These are phyloP conservation scores for Sphaerulina vaccinii DNA, from an alignment of 2,329 filamentous ascomycete genomes.

Conservation along the genomic window DNA sequence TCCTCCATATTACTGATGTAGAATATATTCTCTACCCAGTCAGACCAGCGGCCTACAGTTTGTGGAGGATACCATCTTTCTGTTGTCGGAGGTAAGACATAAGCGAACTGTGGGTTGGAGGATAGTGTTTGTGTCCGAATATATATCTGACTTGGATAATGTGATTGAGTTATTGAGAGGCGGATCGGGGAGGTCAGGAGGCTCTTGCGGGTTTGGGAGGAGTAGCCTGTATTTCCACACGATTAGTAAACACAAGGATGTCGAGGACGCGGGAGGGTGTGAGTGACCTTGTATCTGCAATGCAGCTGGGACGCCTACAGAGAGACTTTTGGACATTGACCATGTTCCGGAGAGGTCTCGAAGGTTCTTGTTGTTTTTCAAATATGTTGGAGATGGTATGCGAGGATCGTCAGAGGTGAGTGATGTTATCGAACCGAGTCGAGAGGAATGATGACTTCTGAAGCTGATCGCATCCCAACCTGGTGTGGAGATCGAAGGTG, in stretches of 20 bases:
- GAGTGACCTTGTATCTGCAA: constrained; percentile 5
- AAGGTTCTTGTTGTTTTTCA: constrained; percentile 9
- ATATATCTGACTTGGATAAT: constrained; percentile 22
- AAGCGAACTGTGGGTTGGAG: neutral
- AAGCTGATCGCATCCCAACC: neutral
- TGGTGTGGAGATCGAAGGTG: neutral
- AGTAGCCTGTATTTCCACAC: neutral
- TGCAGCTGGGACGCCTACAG: neutral
- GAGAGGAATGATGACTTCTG: neutral
- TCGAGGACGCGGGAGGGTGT: no score
- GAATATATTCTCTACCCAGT: constrained; percentile 7
- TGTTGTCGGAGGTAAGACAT: constrained; percentile 1
- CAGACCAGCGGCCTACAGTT: constrained; percentile 9
- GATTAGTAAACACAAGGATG: no score
- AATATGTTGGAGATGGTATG: constrained; percentile 2
- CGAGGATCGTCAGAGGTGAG: neutral
- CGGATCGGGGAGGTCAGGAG: constrained; percentile 15
- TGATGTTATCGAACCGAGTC: no score
- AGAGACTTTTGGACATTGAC: constrained; percentile 4
- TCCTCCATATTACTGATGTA: neutral
- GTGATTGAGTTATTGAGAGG: constrained; percentile 17
- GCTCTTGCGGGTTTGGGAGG: constrained; percentile 7
- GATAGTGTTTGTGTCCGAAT: constrained; percentile 9
- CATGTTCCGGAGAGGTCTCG: constrained; percentile 12
- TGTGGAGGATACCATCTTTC: constrained; percentile 22